Evolutionary conservation across 768 basidiomycete species (phyloP).

Genomic region (Amanita muscaria): DNA sequence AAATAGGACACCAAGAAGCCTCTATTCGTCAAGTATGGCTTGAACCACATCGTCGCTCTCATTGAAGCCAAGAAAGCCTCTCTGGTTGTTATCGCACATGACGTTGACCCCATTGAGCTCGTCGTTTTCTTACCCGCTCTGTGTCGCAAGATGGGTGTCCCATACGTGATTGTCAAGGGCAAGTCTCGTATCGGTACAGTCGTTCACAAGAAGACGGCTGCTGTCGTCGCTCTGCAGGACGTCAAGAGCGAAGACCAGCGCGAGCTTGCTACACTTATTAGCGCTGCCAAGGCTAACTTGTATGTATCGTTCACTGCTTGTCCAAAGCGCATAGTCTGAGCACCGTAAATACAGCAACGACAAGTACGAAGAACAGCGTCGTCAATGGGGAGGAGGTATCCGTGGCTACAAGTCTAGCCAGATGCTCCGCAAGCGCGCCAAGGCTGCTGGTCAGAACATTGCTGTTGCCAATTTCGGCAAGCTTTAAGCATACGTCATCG

Average conservation of each 20-base stretch:
- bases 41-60: slow-evolving; percentile 95
- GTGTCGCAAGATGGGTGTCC: slow-evolving; percentile 99
- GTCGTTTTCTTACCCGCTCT: slow-evolving; percentile 97
- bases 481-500: slow-evolving; percentile 51
- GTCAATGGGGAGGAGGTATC: slow-evolving; percentile 93
- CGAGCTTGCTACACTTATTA: slow-evolving; percentile 87
- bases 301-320: slow-evolving; percentile 27
- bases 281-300: slow-evolving; percentile 97
- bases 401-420: slow-evolving; percentile 92
- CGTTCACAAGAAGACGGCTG: slow-evolving; percentile 97
- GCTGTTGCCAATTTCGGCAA: slow-evolving; percentile 50
- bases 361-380: slow-evolving; percentile 88
- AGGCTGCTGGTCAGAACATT: slow-evolving; percentile 70
- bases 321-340: neutral
- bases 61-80: slow-evolving; percentile 96
- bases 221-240: slow-evolving; percentile 86
- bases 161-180: slow-evolving; percentile 97
- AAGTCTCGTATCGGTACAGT: slow-evolving; percentile 98
- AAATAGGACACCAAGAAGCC: slow-evolving; percentile 85
- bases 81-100: slow-evolving; percentile 92
- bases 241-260: slow-evolving; percentile 92
- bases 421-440: slow-evolving; percentile 91
- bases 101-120: slow-evolving; percentile 98
- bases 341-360: slow-evolving; percentile 62
- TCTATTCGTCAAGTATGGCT: slow-evolving; percentile 88